These are phyloP conservation scores for Xylaria multiplex DNA, from an alignment of 2,329 filamentous ascomycete genomes.

Conservation along the genomic window DNA sequence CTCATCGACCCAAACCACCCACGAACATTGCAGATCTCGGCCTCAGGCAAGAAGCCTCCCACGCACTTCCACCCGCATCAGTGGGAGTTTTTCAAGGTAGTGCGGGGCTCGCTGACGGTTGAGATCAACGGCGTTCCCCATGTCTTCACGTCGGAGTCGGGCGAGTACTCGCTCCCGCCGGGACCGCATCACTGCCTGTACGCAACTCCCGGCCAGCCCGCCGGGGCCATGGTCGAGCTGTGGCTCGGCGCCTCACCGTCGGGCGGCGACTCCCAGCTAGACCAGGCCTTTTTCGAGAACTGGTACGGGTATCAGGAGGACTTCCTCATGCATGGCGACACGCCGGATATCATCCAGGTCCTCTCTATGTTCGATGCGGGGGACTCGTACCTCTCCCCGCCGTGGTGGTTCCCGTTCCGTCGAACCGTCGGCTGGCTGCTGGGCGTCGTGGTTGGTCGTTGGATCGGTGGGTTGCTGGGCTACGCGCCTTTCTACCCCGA, in stretches of 20 bases:
- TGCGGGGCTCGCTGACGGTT: slow-evolving; percentile 6
- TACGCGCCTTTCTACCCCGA: slow-evolving; percentile 51
- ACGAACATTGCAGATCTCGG: slow-evolving; percentile 6
- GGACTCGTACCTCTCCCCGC: slow-evolving; percentile 34
- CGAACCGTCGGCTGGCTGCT: slow-evolving; percentile 39
- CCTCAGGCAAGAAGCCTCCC: slow-evolving; percentile 6
- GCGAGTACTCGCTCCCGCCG: slow-evolving; percentile 10
- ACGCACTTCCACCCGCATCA: slow-evolving; percentile 8
- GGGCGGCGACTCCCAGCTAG: slow-evolving; percentile 9
- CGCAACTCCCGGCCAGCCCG: slow-evolving; percentile 7
- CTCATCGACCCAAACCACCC: slow-evolving; percentile 11
- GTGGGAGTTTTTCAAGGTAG: slow-evolving; percentile 9
- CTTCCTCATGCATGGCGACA: too few relatives aligned
- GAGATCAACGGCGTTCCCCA: slow-evolving; percentile 8
- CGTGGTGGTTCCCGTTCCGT: slow-evolving; percentile 50
- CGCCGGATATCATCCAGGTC: too few relatives aligned
- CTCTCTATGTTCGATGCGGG: slow-evolving; percentile 29
- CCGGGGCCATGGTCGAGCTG: slow-evolving; percentile 9
- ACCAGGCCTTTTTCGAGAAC: not conserved
- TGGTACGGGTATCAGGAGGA: too few relatives aligned
- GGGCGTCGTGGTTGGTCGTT: slow-evolving; percentile 48
- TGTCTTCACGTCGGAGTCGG: not conserved
- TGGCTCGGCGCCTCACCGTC: slow-evolving; percentile 9
- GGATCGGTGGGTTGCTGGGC: slow-evolving; percentile 50
- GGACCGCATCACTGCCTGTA: slow-evolving; percentile 11